phyloP scores from a whole-genome alignment of 2,329 filamentous ascomycete species.

The Microcyclospora tardicrescens region DNA sequence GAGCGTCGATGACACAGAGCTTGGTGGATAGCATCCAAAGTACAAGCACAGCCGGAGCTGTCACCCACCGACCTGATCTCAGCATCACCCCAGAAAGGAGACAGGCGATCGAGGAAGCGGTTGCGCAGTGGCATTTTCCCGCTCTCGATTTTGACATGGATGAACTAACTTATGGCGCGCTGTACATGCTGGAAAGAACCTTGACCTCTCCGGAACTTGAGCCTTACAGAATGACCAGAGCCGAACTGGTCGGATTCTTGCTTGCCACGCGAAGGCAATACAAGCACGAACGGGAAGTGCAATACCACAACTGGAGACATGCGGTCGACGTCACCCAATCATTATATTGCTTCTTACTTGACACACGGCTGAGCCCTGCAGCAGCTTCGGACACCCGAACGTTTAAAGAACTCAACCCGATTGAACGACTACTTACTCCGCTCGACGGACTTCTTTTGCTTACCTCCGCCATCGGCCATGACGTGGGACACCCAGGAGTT shows the following conservation, averaged over 20 bases:
- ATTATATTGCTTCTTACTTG: slow-evolving; percentile 79
- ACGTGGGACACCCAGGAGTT: slow-evolving; percentile 93
- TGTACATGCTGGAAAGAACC: slow-evolving; percentile 81
- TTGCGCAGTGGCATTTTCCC: slow-evolving; percentile 76
- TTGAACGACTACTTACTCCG: slow-evolving; percentile 65
- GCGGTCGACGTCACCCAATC: slow-evolving; percentile 94
- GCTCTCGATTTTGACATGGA: slow-evolving; percentile 85
- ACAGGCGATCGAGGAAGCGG: slow-evolving; percentile 47
- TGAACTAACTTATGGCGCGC: slow-evolving; percentile 73
- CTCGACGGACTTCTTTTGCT: slow-evolving; percentile 82
- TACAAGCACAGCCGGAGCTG: slow-evolving; percentile 5
- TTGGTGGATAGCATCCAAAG: slow-evolving; percentile 18
- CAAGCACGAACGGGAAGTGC: slow-evolving; percentile 45
- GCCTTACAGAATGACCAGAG: slow-evolving; percentile 34
- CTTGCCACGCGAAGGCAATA: slow-evolving; percentile 87
- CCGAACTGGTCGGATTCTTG: slow-evolving; percentile 68
- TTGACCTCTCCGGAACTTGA: slow-evolving; percentile 69
- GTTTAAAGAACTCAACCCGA: slow-evolving; percentile 36
- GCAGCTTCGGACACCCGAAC: slow-evolving; percentile 40
- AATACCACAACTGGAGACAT: slow-evolving; percentile 94
- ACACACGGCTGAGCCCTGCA: slow-evolving; percentile 46
- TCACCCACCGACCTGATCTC: slow-evolving; percentile 41
- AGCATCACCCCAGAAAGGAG: slow-evolving; percentile 50
- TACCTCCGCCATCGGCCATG: slow-evolving; percentile 92
- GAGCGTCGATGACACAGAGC: slow-evolving; percentile 18